Evolutionary conservation across 2,329 filamentous ascomycete species (phyloP), one percentile per base, ranked within the genome.

Genomic region (Thelonectria rubi): DNA sequence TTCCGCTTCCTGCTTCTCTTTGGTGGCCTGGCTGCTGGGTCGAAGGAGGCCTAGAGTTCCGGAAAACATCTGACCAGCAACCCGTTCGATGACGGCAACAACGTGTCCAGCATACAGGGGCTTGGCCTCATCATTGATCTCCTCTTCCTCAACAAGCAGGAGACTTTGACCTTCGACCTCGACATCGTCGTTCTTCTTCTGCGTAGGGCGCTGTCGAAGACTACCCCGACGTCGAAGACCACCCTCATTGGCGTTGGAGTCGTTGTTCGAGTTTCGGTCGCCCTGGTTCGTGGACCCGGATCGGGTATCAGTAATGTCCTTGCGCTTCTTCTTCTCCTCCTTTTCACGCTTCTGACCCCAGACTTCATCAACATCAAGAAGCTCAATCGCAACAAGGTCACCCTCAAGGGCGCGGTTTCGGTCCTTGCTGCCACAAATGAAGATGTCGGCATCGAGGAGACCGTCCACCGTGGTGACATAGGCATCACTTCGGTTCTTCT

Each of bases 151-250:
- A 66, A 98, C 95, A 17, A 99, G 87, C 20, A 99, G 88, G 60
- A 99, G 85, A 76, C 94, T 98, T 79, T 99, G 95, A 24, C 95
- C 95, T 77, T 99, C 95, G 26, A 99, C 95, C 78, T 99, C 95
- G 24, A 99, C 95, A 76, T 99, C 95, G 69, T 99, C 95, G 66
- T 99, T 99, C 87, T 99, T 99, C 88, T 99, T 99, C 80, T 99
- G 95, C 0, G 94, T 98, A 9, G 95, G 95, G 55, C 95, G 91
- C 81, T 98, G 95, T 73, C 95, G 91, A 69, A 99, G 86, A 85
- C 94, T 98, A 69, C 95, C 95, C 74, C 95, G 92, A 69, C 95
- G 88, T 70, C 94, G 92, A 66, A 99, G 89, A 63, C 94, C 92
- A 72, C 94, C 93, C 72, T 97, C 94, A 56, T 84, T 82, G 55